Conservation (phyloP, 164 flowering plant species). For the Paratinospora sagittata region DNA sequence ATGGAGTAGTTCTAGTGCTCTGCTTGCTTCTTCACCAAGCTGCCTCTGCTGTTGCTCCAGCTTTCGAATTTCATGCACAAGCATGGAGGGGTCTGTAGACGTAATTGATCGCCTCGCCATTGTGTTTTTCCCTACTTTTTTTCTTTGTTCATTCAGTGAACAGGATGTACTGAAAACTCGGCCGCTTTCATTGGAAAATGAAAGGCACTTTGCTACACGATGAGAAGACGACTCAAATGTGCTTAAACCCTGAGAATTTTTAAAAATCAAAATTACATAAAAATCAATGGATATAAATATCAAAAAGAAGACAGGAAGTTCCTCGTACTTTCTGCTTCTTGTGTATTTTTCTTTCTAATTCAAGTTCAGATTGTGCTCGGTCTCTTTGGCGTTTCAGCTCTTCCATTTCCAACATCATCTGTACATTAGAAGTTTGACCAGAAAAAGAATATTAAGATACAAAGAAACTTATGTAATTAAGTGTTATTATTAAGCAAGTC, state of each 20-base stretch:
- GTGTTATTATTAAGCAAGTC: not conserved
- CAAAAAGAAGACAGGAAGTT: not conserved
- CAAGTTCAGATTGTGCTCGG: constrained; percentile 61
- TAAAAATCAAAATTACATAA: not conserved
- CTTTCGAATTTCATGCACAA: constrained; percentile 70
- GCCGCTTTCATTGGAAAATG: constrained; percentile 32
- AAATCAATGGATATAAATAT: not conserved
- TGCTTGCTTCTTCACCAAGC: constrained; percentile 81
- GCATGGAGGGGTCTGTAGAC: constrained; percentile 51
- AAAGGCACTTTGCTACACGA: constrained; percentile 53
- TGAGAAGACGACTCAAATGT: constrained; percentile 43
- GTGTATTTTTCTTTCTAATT: constrained; percentile 40
- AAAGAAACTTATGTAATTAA: not conserved
- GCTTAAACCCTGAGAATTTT: constrained; percentile 38
- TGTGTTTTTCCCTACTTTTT: constrained; percentile 21
- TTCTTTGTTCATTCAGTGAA: constrained; percentile 17
- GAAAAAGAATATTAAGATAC: constrained; percentile 1
- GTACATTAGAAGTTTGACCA: constrained; percentile 12
- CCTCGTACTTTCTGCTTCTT: constrained; percentile 45
- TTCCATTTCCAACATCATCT: constrained; percentile 76
- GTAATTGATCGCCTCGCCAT: constrained; percentile 40
- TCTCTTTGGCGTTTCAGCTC: constrained; percentile 80
- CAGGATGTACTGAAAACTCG: constrained; percentile 15
- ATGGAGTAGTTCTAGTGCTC: constrained; percentile 71
- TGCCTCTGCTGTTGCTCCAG: constrained; percentile 67